Conservation (phyloP, 2,329 filamentous ascomycete genomes). For the Lachnum nothofagi region DNA sequence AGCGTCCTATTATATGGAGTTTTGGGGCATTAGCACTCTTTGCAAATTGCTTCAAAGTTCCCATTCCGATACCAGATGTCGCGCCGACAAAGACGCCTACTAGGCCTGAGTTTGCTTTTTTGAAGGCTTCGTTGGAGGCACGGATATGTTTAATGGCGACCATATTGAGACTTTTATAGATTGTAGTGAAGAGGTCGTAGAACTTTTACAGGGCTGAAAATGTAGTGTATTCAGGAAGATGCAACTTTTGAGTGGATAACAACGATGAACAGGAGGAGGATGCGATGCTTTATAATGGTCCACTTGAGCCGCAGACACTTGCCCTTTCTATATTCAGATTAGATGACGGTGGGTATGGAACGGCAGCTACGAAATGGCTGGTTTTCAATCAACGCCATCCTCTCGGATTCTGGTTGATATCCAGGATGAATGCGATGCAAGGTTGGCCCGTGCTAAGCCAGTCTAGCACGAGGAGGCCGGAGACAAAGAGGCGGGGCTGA, state of each 20-base stretch:
- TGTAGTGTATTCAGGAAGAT: neutral
- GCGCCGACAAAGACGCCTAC: slow-evolving; percentile 50
- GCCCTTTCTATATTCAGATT: too few species aligned
- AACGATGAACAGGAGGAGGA: too few species aligned
- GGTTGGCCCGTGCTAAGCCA: too few species aligned
- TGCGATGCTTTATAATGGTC: too few species aligned
- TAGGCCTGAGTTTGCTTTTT: slow-evolving; percentile 31
- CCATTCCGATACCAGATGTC: slow-evolving; percentile 50
- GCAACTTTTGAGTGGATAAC: neutral
- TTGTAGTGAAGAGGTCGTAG: neutral
- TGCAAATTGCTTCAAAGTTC: slow-evolving; percentile 43
- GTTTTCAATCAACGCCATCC: too few species aligned
- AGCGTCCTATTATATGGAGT: slow-evolving; percentile 50
- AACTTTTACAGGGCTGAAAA: neutral
- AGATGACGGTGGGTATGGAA: too few species aligned
- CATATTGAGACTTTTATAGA: slow-evolving; percentile 23
- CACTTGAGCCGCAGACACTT: too few species aligned
- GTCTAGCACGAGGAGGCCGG: too few species aligned
- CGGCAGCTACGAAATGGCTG: too few species aligned
- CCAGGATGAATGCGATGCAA: too few species aligned
- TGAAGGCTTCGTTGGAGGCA: slow-evolving; percentile 37
- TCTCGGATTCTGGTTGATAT: too few species aligned
- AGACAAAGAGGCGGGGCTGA: too few species aligned
- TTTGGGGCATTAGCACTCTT: slow-evolving; percentile 38
- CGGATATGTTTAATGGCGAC: slow-evolving; percentile 32